Base-by-base conservation (phyloP, 192 early-diverging fungal genomes). In the Coemansia sp. region DNA sequence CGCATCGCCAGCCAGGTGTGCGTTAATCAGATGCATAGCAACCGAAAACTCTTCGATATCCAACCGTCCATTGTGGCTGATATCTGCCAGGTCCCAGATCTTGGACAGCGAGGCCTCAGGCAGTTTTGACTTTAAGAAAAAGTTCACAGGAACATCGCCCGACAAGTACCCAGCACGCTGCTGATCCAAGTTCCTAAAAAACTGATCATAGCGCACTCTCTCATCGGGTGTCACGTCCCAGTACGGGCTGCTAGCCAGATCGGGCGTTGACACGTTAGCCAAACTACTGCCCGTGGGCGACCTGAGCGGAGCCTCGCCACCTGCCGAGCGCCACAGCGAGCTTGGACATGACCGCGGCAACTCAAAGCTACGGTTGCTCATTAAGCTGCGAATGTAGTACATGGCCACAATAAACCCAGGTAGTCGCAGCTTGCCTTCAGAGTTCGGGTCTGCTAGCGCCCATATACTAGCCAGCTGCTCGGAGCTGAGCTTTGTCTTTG, bases 321-420 rank as follows among this genome's bases (percentile, higher is more conserved):
- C 80, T 16, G 74, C 75, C 28, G 80, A 83, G 50, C 72, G 67
- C 84, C 67, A 90, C 51, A 89, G 67, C n/a, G 84, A 70, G 13
- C 85, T 70, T 10, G 96, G 92, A 18, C 94, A 75, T 6, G 74
- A 60, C 5, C 81, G 48, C 13, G 96, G 96, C n/a, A 96, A 79
- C 26, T 82, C 78, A 40, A 79, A 70, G 35, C 87, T 77, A 18
- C 83, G 84, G 33, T 90, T 90, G 57, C 90, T 86, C 87, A 93
- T 94, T 18, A 90, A 76, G 59, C 88, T 85, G 16, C 90, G 86
- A 59, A 98, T 89, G 63, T 93, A 90, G 67, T 88, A 86, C 94
- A 98, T 96, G 38, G 93, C 94, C 55, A 93, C 87, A 42, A 90
- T 85, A 73, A 98, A 98, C 70, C 95, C 93, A 9, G 86, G 79